Conservation (phyloP, 1,284 basidiomycete species). For the Microbotryum silenes-acaulis region DNA sequence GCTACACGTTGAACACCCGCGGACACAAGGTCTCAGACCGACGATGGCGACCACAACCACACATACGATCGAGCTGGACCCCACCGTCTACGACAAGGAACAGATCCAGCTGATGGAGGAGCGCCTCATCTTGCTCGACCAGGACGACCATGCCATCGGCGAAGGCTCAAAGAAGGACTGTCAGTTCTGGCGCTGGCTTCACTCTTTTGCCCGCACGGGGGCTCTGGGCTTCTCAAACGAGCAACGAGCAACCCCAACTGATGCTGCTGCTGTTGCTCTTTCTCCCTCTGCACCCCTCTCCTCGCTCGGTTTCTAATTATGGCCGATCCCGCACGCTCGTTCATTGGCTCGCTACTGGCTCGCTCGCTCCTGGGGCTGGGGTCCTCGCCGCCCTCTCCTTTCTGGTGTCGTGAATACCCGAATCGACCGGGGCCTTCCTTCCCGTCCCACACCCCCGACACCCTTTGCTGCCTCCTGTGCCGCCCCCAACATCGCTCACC, state of each 20-base stretch:
- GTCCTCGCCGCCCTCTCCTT: too few relatives aligned
- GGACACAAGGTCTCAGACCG: too few relatives aligned
- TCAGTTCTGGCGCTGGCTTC: conserved; percentile 43
- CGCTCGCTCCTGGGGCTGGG: too few relatives aligned
- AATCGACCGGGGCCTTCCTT: not conserved
- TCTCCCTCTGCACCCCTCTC: not conserved
- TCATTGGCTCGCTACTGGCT: too few relatives aligned
- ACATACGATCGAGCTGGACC: conserved; percentile 30
- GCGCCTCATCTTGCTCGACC: conserved; percentile 88
- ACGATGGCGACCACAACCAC: not conserved
- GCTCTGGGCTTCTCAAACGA: not conserved
- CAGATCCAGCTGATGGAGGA: conserved; percentile 86
- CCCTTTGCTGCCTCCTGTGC: not conserved
- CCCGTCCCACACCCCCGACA: not conserved
- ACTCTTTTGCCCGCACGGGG: not conserved
- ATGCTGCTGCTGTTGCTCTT: too few relatives aligned
- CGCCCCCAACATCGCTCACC: not conserved
- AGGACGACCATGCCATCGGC: conserved; percentile 78
- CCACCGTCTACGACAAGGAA: conserved; percentile 40
- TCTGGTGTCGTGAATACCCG: too few relatives aligned
- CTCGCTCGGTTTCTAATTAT: not conserved
- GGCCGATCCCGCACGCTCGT: too few relatives aligned
- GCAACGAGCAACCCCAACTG: too few relatives aligned
- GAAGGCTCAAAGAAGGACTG: conserved; percentile 97
- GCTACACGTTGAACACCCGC: too few relatives aligned